Evolutionary conservation across 768 basidiomycete genomes (phyloP).

Genomic region (Infundibulicybe gibba): DNA sequence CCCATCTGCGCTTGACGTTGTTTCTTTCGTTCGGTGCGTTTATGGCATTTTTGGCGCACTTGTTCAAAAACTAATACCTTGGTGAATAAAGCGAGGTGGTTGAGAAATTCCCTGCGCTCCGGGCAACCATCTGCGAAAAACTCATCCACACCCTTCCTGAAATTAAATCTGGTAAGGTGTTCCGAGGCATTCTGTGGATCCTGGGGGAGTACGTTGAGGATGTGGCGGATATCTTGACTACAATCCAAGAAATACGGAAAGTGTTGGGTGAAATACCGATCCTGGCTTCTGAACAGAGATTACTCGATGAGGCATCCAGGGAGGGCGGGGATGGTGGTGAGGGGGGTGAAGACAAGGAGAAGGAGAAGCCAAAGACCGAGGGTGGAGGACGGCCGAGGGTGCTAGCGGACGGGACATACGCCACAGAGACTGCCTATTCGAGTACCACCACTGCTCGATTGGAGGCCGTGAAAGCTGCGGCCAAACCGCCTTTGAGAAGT

Average conservation of each 20-base stretch:
- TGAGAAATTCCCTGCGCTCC: slow-evolving; percentile 91
- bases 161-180: slow-evolving; percentile 96
- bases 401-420: slow-evolving; percentile 95
- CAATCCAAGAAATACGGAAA: slow-evolving; percentile 77
- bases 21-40: slow-evolving; percentile 55
- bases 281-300: slow-evolving; percentile 80
- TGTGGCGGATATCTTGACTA: slow-evolving; percentile 60
- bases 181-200: slow-evolving; percentile 95
- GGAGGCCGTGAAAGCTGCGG: slow-evolving; percentile 81
- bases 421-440: slow-evolving; percentile 90
- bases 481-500: slow-evolving; percentile 90
- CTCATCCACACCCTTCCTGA: slow-evolving; percentile 77
- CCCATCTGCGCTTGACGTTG: slow-evolving; percentile 92
- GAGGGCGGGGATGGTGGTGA: slow-evolving; percentile 32
- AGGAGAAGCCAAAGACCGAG: slow-evolving; percentile 39
- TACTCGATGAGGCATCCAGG: slow-evolving; percentile 71
- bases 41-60: not conserved
- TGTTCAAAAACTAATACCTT: not conserved
- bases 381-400: slow-evolving; percentile 66
- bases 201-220: slow-evolving; percentile 91
- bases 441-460: slow-evolving; percentile 56
- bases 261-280: slow-evolving; percentile 98
- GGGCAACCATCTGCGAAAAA: slow-evolving; percentile 79
- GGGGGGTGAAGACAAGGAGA: slow-evolving; percentile 45
- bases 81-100: slow-evolving; percentile 73